These are phyloP conservation scores for Nothopassalora personata DNA, from an alignment of 2,329 filamentous ascomycete species.

Conservation along the genomic window DNA sequence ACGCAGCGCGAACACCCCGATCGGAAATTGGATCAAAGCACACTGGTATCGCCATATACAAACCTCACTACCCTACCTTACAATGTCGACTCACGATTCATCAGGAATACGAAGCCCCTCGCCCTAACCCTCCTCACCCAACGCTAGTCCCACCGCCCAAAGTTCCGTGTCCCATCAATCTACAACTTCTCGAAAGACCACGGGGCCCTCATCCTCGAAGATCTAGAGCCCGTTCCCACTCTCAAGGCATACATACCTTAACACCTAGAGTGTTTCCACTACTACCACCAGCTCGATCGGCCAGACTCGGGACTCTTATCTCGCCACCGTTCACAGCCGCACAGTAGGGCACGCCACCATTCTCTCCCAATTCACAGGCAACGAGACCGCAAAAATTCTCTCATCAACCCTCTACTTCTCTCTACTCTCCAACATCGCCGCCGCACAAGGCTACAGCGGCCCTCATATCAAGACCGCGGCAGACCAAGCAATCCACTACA, in stretches of 20 bases:
- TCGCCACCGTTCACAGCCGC: conserved; percentile 15
- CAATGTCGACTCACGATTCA: neutral
- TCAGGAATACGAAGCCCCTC: conserved; percentile 1
- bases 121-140: conserved; percentile 1
- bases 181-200: neutral
- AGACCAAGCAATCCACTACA: conserved; percentile 8
- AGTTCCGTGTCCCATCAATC: neutral
- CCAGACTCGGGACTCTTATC: conserved; percentile 6
- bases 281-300: conserved; percentile 3
- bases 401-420: conserved; percentile 10
- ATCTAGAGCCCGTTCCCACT: conserved; percentile 7
- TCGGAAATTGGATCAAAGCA: conserved; percentile 4
- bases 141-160: neutral
- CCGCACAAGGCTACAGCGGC: conserved; percentile 7
- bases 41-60: neutral
- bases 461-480: conserved; percentile 8
- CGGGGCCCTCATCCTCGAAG: conserved; percentile 9
- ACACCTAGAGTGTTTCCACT: neutral
- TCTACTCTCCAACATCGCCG: conserved; percentile 8
- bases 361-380: conserved; percentile 3
- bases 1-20: conserved; percentile 6
- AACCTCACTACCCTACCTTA: neutral
- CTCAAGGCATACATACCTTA: conserved; percentile 17
- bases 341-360: neutral
- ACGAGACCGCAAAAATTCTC: conserved; percentile 5